A percentile compares a stretch with the other conserved stretches of the same genome.
phyloP scores from a whole-genome alignment of 768 basidiomycete species.

The Tylopilus vinaceipallidus region DNA sequence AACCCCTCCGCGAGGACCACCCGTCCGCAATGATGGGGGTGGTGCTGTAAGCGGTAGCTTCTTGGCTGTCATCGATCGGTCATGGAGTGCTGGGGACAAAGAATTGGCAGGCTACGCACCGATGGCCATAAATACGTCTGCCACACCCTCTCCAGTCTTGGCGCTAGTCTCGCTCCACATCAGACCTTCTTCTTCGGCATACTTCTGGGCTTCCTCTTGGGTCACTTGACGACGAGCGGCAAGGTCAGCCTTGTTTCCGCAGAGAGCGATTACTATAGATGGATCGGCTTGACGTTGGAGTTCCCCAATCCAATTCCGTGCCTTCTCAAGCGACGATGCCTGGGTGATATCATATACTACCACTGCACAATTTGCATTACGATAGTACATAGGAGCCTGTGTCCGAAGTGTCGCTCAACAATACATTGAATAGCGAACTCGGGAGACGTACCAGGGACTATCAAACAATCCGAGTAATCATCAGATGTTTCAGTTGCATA shows the following conservation, averaged over 20 bases:
- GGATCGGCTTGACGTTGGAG: slow-evolving; percentile 98
- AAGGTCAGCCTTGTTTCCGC: slow-evolving; percentile 94
- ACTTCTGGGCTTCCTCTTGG: slow-evolving; percentile 88
- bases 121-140: slow-evolving; percentile 83
- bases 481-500: neutral
- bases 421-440: neutral
- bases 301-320: slow-evolving; percentile 93
- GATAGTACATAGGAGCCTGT: slow-evolving; percentile 95
- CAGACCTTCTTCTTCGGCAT: slow-evolving; percentile 87
- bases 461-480: neutral
- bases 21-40: slow-evolving; percentile 58
- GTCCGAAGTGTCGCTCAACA: slow-evolving; percentile 3
- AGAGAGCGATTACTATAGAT: slow-evolving; percentile 92
- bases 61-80: slow-evolving; percentile 55
- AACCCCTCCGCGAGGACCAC: slow-evolving; percentile 49
- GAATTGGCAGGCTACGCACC: slow-evolving; percentile 47
- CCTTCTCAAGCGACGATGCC: slow-evolving; percentile 88
- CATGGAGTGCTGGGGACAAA: neutral
- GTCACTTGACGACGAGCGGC: slow-evolving; percentile 81
- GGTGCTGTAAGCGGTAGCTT: slow-evolving; percentile 84
- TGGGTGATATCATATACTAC: slow-evolving; percentile 98
- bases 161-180: slow-evolving; percentile 94
- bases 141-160: slow-evolving; percentile 84
- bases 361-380: slow-evolving; percentile 90
- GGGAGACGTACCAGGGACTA: slow-evolving; percentile 46